Percentiles rank a stretch among this genome's conserved stretches.
Evolutionary conservation across 371 early-diverging fungal genomes (phyloP).

Genomic region (Mortierella sp.): DNA sequence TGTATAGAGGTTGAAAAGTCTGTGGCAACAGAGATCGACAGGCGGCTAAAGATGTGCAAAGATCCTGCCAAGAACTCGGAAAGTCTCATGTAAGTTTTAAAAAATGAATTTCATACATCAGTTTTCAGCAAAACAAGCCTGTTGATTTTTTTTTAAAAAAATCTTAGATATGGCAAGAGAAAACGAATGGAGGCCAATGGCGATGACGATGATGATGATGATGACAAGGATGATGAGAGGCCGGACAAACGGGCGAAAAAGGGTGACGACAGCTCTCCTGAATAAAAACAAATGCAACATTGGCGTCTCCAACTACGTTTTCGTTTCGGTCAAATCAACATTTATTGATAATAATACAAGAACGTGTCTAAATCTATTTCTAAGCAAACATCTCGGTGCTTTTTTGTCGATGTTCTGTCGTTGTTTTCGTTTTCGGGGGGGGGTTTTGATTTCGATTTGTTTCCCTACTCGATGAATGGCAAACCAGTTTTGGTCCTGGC

Average conservation of each 20-base stretch:
- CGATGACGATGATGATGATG: slow-evolving; percentile 57
- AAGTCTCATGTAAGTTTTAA: slow-evolving; percentile 69
- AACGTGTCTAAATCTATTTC: neutral
- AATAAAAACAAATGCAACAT: slow-evolving; percentile 8
- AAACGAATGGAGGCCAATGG: slow-evolving; percentile 53
- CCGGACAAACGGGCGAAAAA: slow-evolving; percentile 36
- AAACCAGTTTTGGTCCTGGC: slow-evolving; percentile 61
- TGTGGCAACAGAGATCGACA: slow-evolving; percentile 71
- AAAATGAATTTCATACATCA: no score
- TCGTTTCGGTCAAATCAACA: no score
- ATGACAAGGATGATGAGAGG: slow-evolving; percentile 25
- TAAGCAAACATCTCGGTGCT: neutral
- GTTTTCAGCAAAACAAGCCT: no score
- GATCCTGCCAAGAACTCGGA: slow-evolving; percentile 82
- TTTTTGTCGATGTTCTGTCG: neutral
- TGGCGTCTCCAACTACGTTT: no score
- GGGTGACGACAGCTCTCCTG: slow-evolving; percentile 17
- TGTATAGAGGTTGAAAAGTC: slow-evolving; percentile 57
- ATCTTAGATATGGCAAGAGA: slow-evolving; percentile 60
- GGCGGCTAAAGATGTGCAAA: slow-evolving; percentile 68
- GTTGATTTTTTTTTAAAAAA: slow-evolving; percentile 11
- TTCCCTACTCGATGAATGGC: slow-evolving; percentile 62
- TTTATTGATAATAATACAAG: neutral
- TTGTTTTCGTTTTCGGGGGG: neutral
- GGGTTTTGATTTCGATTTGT: neutral